Percentiles rank a stretch among this genome's conserved stretches.
These are phyloP conservation scores for Crithidia bombi DNA, from an alignment of 208 protist genomes.

Conservation along the genomic window DNA sequence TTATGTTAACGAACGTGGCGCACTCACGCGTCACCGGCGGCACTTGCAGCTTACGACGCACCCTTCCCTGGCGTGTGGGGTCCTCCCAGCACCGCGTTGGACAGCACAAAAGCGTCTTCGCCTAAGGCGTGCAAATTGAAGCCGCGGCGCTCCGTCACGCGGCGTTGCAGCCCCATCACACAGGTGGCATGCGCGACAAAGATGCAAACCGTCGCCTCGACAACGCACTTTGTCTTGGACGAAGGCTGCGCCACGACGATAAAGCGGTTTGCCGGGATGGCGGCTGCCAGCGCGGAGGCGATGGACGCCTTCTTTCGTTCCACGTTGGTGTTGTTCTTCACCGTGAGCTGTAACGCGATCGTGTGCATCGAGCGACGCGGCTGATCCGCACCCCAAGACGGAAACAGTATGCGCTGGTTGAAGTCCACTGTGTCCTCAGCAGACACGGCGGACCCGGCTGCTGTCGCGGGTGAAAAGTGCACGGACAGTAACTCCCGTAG, in stretches of 20 bases:
- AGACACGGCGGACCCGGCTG: conserved; percentile 1
- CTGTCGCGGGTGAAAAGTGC: conserved; percentile 51
- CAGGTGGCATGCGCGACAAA: conserved; percentile 80
- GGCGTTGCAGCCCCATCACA: conserved; percentile 69
- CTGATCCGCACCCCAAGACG: conserved; percentile 13
- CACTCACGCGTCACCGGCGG: too few species aligned
- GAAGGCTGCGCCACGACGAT: conserved; percentile 55
- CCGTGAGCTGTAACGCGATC: conserved; percentile 59
- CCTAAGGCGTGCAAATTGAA: conserved; percentile 80
- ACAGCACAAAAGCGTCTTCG: conserved; percentile 55
- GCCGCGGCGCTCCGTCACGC: conserved; percentile 46
- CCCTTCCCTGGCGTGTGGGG: too few species aligned
- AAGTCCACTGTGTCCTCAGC: conserved; percentile 27
- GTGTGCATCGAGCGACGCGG: conserved; percentile 46
- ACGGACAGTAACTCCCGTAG: conserved; percentile 48
- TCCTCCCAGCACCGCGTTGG: conserved; percentile 36
- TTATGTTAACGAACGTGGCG: too few species aligned
- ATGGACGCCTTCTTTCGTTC: conserved; percentile 60
- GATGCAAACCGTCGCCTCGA: conserved; percentile 51
- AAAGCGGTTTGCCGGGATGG: conserved; percentile 83
- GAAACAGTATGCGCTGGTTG: conserved; percentile 21
- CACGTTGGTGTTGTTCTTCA: conserved; percentile 89
- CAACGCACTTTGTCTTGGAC: conserved; percentile 27
- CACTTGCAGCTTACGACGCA: too few species aligned
- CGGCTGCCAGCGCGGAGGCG: conserved; percentile 42